Percentiles rank a stretch among this genome's conserved stretches.
phyloP scores from a whole-genome alignment of 2,329 filamentous ascomycete genomes.

The Bipolaris oryzae region DNA sequence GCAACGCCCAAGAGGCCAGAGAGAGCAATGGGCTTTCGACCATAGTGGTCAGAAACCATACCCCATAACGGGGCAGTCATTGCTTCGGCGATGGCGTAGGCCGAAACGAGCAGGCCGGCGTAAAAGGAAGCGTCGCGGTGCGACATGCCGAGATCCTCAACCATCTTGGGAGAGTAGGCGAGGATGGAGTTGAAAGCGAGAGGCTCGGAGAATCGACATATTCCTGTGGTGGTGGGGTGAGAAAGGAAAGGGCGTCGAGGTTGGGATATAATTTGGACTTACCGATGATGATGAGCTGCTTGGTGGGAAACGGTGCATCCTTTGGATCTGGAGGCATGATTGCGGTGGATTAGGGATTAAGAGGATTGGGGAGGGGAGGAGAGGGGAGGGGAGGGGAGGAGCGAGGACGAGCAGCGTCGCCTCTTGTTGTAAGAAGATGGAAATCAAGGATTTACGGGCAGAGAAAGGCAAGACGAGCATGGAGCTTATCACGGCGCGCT shows the following conservation, averaged over 20 bases:
- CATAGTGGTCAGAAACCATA: constrained; percentile 49
- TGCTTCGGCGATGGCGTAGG: constrained; percentile 86
- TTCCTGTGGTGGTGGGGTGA: constrained; percentile 62
- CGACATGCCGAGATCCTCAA: constrained; percentile 47
- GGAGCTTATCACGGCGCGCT: constrained; percentile 26
- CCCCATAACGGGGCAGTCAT: constrained; percentile 72
- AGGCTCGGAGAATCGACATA: constrained; percentile 90
- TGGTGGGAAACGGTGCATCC: constrained; percentile 52
- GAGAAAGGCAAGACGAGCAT: constrained; percentile 7
- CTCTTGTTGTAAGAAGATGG: constrained; percentile 18
- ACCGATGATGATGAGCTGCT: constrained; percentile 55
- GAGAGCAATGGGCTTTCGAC: constrained; percentile 50
- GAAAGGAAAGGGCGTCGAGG: constrained; percentile 22
- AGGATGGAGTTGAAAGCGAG: constrained; percentile 95
- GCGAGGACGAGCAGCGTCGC: constrained; percentile 18
- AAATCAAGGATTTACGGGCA: constrained; percentile 27
- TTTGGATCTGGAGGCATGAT: constrained; percentile 41
- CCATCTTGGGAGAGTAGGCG: constrained; percentile 65
- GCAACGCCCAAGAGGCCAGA: constrained; percentile 76
- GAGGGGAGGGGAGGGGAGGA: neutral
- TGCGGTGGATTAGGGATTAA: neutral
- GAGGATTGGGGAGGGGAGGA: constrained; percentile 9
- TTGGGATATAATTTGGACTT: constrained; percentile 20
- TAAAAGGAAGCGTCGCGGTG: constrained; percentile 73
- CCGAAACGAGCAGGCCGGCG: constrained; percentile 81